Evolutionary conservation across 1,139 yeast species (phyloP), one percentile per base, ranked within the genome.

Genomic region (Magnusiomyces suaveolens): DNA sequence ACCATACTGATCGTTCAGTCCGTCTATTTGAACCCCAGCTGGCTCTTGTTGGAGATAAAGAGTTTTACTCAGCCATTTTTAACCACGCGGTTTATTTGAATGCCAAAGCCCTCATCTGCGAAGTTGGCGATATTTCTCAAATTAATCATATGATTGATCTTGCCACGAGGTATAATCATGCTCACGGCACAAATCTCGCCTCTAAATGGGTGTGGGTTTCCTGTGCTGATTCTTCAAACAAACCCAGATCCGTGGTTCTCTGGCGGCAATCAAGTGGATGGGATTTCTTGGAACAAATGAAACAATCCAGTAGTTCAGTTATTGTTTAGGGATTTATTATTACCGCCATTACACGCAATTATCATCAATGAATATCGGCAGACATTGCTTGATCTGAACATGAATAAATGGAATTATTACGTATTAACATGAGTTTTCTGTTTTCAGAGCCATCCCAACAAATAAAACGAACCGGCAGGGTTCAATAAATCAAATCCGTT

Each of bases 41-140:
- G 41, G 98, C 98, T 0, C 71, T 92, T 16, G 68, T 85, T 1
- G 97, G 96, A 0, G 83, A 84, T 56, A 62, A 75, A 20, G 92
- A 85, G 61, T 87, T 87, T 64, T 90, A 85, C 66, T 64, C 70
- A 1, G 79, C 81, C 1, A 71, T 90, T 38, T 64, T 83, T 1
- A 59, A 72, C 0, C 71, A 74, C 33, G 68, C 81, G 8, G 70
- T 77, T 0, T 8, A 69, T 0, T 62, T 72, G 16, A 53, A 65
- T 0, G 76, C 80, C 0, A 57, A 70, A 18, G 82, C 74, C 2
- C 69, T 75, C 25, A 74, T 76, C 8, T 72, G 74, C 57, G 81
- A 77, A 61, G 69, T 77, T 1, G 79, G 79, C 16, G 63, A 64
- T 23, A 49, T 54, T 24, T 57, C 60, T 6, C 81, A 77, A 49